phyloP scores from a whole-genome alignment of 2,329 filamentous ascomycete genomes.

The Cercospora sp. region DNA sequence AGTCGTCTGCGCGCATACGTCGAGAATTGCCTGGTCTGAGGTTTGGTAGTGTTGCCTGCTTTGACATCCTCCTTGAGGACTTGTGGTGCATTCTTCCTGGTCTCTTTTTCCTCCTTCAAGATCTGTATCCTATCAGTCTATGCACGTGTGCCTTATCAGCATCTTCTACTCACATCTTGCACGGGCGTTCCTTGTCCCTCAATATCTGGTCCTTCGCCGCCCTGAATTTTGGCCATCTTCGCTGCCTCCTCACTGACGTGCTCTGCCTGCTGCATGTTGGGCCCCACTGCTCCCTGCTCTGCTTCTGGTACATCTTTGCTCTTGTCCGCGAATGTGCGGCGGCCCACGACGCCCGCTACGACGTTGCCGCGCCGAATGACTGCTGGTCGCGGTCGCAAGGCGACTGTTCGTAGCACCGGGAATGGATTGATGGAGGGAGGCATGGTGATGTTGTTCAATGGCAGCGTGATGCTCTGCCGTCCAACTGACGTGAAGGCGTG shows the following conservation, averaged over 20 bases:
- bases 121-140: constrained; percentile 49
- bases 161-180: constrained; percentile 56
- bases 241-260: constrained; percentile 67
- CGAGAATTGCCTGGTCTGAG: constrained; percentile 57
- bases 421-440: constrained; percentile 26
- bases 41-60: constrained; percentile 37
- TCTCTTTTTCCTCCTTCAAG: constrained; percentile 62
- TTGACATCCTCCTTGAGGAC: constrained; percentile 64
- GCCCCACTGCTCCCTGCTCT: constrained; percentile 41
- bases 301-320: constrained; percentile 36
- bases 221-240: constrained; percentile 59
- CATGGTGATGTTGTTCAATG: constrained; percentile 21
- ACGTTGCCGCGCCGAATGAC: constrained; percentile 25
- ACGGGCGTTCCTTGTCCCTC: constrained; percentile 64
- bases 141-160: not conserved
- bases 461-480: not conserved
- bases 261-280: constrained; percentile 57
- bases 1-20: constrained; percentile 50
- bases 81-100: constrained; percentile 64
- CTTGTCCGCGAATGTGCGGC: constrained; percentile 34
- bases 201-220: constrained; percentile 60
- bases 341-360: constrained; percentile 25
- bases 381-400: constrained; percentile 28
- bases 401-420: constrained; percentile 27
- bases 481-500: constrained; percentile 5